phyloP scores from a whole-genome alignment of 345 rosid genomes.

The Brassica carinata region DNA sequence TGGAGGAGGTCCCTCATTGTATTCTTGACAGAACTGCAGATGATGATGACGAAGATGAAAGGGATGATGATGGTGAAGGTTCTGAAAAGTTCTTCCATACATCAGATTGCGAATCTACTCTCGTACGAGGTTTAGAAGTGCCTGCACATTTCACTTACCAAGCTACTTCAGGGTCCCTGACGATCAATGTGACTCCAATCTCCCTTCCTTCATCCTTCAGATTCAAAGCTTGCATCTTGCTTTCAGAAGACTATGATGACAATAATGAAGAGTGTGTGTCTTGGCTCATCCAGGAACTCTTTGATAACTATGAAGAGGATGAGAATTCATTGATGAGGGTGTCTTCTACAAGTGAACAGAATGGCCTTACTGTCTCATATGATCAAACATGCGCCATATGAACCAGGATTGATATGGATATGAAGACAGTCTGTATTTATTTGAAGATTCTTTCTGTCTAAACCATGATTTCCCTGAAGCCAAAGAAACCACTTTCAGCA shows the following conservation, averaged over 20 bases:
- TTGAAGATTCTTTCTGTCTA: neutral
- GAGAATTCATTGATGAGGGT: too few species aligned
- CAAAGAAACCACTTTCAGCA: neutral
- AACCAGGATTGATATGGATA: too few species aligned
- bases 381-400: neutral
- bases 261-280: neutral
- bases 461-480: neutral
- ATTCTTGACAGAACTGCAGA: too few species aligned
- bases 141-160: neutral
- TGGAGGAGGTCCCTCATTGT: too few species aligned
- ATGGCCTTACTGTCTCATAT: neutral
- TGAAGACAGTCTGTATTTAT: neutral
- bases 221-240: neutral
- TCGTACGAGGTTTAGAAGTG: neutral
- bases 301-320: neutral
- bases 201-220: neutral
- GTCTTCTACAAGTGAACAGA: neutral
- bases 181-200: neutral
- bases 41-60: too few species aligned
- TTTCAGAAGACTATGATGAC: neutral
- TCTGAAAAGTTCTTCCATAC: neutral
- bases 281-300: neutral
- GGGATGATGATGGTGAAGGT: neutral
- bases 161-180: neutral
- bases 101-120: too few species aligned